Evolutionary conservation across 1,139 yeast species (phyloP), one percentile per base, ranked within the genome.

Genomic region (Kazachstania sp.): DNA sequence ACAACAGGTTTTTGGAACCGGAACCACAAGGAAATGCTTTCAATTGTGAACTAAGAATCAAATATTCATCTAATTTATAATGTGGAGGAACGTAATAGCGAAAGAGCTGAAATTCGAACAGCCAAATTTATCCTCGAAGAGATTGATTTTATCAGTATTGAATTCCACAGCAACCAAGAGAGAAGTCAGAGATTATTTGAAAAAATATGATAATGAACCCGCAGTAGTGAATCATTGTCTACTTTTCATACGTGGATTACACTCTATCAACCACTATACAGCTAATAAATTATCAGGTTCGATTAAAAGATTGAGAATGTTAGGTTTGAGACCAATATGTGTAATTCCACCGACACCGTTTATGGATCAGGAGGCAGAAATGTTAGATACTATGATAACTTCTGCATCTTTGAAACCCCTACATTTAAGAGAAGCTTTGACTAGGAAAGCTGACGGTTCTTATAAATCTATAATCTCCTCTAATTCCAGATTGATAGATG

Each of bases 141-240:
- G 65, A 51, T 65, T 84, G 43, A 79, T 83, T n/a, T 66, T 83
- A 20, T 79, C 87, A 4, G 82, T 84, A 30, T 67, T 84, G 46
- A 80, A 77, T 56, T 79, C 87, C 5, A 82, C 94, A 5, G 84
- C 90, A 12, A 83, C 92, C 1, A 83, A 82, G 60, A 65, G 94
- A 53, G 94, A 84, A 60, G 86, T 87, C 3, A 71, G 73, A 52
- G 79, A 79, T 50, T 84, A 83, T 58, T 64, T 84, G 44, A 67
- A 74, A 38, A 83, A 81, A 62, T 84, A 84, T 56, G 55, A 60
- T 1, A 46, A 56, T 44, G 58, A 54, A 15, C 48, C 53, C 2
- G 46, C 47, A 3, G 45, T 37, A 26, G 47, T 45, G 26, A 57
- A 63, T 44, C 52, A 59, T 43, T 62, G 66, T 31, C 28, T 65